Evolutionary conservation across 805 yeast species (phyloP).

Genomic region (Metschnikowia cerradonensis): DNA sequence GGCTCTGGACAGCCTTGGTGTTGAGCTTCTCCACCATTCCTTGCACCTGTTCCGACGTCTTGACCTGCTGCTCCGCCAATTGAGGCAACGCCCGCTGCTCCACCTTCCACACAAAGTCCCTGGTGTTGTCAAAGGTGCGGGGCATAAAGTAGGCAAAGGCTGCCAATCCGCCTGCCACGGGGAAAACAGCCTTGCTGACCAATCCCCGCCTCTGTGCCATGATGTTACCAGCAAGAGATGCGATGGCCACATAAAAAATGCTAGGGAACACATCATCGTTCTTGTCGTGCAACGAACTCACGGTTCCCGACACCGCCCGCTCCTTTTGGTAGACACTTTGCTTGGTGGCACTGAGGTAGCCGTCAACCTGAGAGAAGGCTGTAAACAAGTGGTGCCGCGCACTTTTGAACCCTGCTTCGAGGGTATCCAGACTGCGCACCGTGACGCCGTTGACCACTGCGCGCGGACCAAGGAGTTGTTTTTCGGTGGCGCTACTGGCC

Average conservation of each 20-base stretch:
- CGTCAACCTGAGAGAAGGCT: constrained; percentile 23
- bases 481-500: constrained; percentile 40
- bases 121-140: constrained; percentile 60
- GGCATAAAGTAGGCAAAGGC: constrained; percentile 74
- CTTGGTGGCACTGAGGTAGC: constrained; percentile 46
- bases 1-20: constrained; percentile 37
- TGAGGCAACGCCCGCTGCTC: constrained; percentile 61
- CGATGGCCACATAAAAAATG: constrained; percentile 61
- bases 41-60: constrained; percentile 34
- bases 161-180: constrained; percentile 55
- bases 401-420: constrained; percentile 46
- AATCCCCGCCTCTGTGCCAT: constrained; percentile 64
- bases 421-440: constrained; percentile 45
- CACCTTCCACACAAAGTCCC: constrained; percentile 51
- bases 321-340: constrained; percentile 54
- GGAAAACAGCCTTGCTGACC: constrained; percentile 50
- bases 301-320: constrained; percentile 56
- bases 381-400: constrained; percentile 44
- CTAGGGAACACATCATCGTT: constrained; percentile 72
- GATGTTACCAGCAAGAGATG: constrained; percentile 68
- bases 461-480: constrained; percentile 44
- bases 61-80: constrained; percentile 58
- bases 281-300: constrained; percentile 59
- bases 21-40: constrained; percentile 42
- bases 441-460: constrained; percentile 52